phyloP scores from a whole-genome alignment of 306 rosid species.

The Hylodesmum podocarpum region DNA sequence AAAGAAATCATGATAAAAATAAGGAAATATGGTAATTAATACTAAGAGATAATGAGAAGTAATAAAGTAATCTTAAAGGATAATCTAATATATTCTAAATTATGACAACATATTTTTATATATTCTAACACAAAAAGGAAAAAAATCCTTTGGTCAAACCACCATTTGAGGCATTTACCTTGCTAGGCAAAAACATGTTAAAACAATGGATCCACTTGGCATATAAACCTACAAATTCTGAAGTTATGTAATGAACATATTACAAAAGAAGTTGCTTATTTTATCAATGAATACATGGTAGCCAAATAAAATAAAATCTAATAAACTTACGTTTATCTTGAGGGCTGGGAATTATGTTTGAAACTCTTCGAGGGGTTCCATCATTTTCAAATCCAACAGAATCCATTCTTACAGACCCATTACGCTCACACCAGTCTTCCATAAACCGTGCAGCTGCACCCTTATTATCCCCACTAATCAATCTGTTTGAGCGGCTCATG shows the following conservation, averaged over 20 bases:
- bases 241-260: not conserved
- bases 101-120: not conserved
- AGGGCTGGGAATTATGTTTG: slow-evolving; percentile 47
- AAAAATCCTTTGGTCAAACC: not conserved
- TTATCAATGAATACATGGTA: not conserved
- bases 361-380: slow-evolving; percentile 50
- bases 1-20: not conserved
- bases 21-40: not conserved
- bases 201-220: not conserved
- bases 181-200: not conserved
- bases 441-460: slow-evolving; percentile 97
- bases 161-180: not conserved
- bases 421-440: slow-evolving; percentile 94
- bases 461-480: slow-evolving; percentile 93
- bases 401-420: slow-evolving; percentile 21
- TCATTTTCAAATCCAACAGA: slow-evolving; percentile 37
- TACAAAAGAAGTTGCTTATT: not conserved
- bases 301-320: not conserved
- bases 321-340: slow-evolving; percentile 49
- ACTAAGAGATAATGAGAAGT: not conserved
- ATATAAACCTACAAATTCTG: not conserved
- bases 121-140: not conserved
- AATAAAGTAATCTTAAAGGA: not conserved
- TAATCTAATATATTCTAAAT: not conserved
- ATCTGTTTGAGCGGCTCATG: slow-evolving; percentile 87